These are phyloP conservation scores for Stephanodiscus triporus DNA, from an alignment of 108 stramenopile genomes.

Conservation along the genomic window DNA sequence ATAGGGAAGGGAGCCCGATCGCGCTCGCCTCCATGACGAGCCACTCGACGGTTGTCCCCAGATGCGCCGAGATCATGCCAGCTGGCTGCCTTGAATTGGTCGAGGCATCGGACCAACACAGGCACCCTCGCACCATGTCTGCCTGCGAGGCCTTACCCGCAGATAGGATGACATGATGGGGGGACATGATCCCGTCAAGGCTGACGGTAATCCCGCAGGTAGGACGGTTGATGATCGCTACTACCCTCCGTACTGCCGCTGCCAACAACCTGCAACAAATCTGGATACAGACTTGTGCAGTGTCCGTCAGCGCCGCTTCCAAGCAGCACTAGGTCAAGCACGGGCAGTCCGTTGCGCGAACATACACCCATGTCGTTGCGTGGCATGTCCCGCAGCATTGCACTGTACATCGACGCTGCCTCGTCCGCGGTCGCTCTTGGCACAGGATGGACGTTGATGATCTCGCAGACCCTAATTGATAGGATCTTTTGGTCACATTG, in stretches of 20 bases:
- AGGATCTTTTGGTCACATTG: constrained; percentile 40
- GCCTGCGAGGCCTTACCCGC: background rate
- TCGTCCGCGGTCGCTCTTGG: background rate
- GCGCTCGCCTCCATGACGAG: background rate
- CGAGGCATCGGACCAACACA: background rate
- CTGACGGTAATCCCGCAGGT: background rate
- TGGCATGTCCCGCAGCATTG: background rate
- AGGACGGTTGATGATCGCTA: background rate
- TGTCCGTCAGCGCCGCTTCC: background rate
- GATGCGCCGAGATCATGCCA: background rate
- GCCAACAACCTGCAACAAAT: background rate
- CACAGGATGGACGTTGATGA: background rate
- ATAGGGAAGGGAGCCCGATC: too few species aligned
- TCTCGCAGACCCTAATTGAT: background rate
- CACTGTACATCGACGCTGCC: background rate
- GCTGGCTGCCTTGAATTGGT: background rate
- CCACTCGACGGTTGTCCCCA: background rate
- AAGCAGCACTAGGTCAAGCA: background rate
- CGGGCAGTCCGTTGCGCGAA: background rate
- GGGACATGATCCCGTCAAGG: background rate
- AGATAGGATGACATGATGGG: background rate
- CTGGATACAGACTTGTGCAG: background rate
- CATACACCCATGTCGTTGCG: background rate
- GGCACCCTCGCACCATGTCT: background rate
- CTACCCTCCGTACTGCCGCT: background rate